Conservation (phyloP, 257 asterid species). For the Solanum virginianum region DNA sequence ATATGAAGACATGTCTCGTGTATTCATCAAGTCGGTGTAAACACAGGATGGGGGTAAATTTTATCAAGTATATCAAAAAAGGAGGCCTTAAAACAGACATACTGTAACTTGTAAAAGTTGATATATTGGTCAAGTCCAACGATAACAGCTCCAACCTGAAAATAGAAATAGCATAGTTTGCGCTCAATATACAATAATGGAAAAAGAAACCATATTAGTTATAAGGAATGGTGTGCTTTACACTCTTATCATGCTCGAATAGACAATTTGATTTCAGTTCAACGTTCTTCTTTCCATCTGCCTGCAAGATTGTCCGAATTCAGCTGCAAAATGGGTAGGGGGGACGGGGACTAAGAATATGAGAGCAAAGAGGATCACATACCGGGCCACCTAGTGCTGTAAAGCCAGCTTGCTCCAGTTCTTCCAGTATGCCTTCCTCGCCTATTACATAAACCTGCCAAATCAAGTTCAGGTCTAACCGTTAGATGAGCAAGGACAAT, state of each 20-base stretch:
- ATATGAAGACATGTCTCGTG: too few species aligned
- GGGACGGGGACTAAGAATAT: not conserved
- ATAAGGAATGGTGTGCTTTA: constrained; percentile 8
- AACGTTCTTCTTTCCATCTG: constrained; percentile 60
- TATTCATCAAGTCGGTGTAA: too few species aligned
- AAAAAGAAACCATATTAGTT: not conserved
- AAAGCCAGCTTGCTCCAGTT: constrained; percentile 72
- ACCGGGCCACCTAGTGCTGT: constrained; percentile 84
- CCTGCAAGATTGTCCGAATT: constrained; percentile 35
- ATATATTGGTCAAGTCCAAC: constrained; percentile 81
- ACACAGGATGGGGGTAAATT: too few species aligned
- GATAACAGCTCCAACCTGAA: constrained; percentile 95
- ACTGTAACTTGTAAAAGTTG: constrained; percentile 89
- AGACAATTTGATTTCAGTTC: constrained; percentile 41
- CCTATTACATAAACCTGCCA: constrained; percentile 91
- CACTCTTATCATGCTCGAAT: constrained; percentile 71
- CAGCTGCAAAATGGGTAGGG: not conserved
- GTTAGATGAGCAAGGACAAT: not conserved
- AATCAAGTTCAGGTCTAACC: not conserved
- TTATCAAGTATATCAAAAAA: not conserved
- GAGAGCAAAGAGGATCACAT: constrained; percentile 19
- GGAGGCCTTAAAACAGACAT: not conserved
- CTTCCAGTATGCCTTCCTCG: constrained; percentile 83
- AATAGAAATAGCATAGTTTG: not conserved
- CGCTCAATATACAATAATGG: not conserved